Evolutionary conservation across 2,329 filamentous ascomycete species (phyloP).

Genomic region (Penicillium capsulatum): DNA sequence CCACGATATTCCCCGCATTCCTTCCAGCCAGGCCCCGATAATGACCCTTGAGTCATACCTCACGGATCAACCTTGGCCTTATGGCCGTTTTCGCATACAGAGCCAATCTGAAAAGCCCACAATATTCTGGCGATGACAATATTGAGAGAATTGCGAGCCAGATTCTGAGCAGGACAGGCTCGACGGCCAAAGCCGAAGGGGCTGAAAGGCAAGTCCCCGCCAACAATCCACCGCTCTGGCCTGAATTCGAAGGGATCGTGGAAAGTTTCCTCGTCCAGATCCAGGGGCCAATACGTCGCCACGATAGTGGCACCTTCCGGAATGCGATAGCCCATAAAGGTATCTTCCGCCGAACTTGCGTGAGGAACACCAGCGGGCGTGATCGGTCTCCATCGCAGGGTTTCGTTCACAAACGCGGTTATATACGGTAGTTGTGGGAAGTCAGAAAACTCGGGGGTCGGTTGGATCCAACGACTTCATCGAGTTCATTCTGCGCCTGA

Average conservation of each 20-base stretch:
- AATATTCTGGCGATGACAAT: conserved; percentile 58
- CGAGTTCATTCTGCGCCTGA: conserved; percentile 39
- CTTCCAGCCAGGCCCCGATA: no score
- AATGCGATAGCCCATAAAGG: conserved; percentile 47
- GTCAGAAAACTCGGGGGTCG: conserved; percentile 26
- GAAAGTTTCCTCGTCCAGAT: conserved; percentile 38
- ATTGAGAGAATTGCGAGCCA: conserved; percentile 39
- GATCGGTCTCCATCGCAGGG: conserved; percentile 31
- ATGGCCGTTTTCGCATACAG: no score
- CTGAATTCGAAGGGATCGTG: conserved; percentile 37
- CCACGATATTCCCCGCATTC: no score
- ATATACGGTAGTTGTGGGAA: conserved; percentile 25
- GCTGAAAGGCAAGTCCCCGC: conserved; percentile 15
- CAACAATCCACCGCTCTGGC: conserved; percentile 38
- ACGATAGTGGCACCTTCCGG: conserved; percentile 47
- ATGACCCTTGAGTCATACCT: no score
- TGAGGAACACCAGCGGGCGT: conserved; percentile 46
- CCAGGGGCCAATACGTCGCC: conserved; percentile 43
- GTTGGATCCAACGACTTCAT: conserved; percentile 29
- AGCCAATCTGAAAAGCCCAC: conserved; percentile 32
- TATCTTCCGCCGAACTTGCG: conserved; percentile 45
- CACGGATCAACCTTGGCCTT: no score
- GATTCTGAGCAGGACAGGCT: conserved; percentile 39
- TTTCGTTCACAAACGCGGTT: conserved; percentile 28
- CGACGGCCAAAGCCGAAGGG: conserved; percentile 54